phyloP scores from a whole-genome alignment of 2,329 filamentous ascomycete genomes.

The Penicillium corylophilum region DNA sequence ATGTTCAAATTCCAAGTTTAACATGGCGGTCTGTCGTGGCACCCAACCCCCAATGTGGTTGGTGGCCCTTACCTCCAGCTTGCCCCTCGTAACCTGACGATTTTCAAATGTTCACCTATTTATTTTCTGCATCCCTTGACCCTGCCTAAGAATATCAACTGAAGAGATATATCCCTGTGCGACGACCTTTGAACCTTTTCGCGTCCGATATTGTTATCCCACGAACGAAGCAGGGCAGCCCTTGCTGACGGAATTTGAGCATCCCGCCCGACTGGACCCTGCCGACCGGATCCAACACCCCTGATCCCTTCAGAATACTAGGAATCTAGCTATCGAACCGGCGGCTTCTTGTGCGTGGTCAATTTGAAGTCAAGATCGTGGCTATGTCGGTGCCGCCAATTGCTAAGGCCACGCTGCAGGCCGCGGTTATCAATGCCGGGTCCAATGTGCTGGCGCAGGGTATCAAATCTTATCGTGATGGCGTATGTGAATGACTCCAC shows the following conservation, averaged over 20 bases:
- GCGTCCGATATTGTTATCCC: background rate
- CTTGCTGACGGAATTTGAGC: background rate
- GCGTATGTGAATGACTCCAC: conserved; percentile 31
- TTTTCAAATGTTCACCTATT: too few relatives aligned
- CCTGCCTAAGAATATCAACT: background rate
- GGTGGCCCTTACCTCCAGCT: background rate
- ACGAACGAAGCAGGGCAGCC: background rate
- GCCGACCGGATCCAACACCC: background rate
- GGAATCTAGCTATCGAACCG: background rate
- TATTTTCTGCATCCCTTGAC: too few relatives aligned
- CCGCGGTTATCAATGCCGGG: conserved; percentile 51
- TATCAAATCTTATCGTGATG: conserved; percentile 51
- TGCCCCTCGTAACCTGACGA: background rate
- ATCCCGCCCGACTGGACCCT: background rate
- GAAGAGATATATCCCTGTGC: background rate
- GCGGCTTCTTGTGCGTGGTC: background rate
- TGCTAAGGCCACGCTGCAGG: conserved; percentile 54
- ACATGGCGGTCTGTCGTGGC: too few relatives aligned
- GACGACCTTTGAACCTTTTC: background rate
- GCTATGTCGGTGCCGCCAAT: conserved; percentile 46
- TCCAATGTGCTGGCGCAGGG: conserved; percentile 59
- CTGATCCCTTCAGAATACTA: background rate
- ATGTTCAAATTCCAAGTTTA: too few relatives aligned
- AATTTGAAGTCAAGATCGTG: too few relatives aligned
- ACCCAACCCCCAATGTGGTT: background rate